These are phyloP conservation scores for Beauveria varroae DNA, from an alignment of 2,329 filamentous ascomycete species.

Conservation along the genomic window DNA sequence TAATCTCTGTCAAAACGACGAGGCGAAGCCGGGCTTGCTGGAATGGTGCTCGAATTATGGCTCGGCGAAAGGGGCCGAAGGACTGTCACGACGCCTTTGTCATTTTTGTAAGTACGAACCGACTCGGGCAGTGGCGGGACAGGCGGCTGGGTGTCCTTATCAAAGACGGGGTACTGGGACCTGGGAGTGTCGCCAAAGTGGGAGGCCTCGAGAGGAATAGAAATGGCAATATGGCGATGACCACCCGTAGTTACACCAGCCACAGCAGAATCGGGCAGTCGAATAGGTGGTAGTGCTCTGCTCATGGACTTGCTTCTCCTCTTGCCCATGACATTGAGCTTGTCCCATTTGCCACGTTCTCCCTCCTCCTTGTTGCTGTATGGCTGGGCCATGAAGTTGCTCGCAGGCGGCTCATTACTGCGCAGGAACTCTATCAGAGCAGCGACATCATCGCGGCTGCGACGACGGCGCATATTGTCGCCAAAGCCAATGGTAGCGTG, in stretches of 20 bases:
- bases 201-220: conserved; percentile 46
- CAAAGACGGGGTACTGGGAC: conserved; percentile 27
- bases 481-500: background rate
- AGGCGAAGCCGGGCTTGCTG: conserved; percentile 7
- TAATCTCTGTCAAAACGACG: conserved; percentile 5
- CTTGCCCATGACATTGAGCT: conserved; percentile 30
- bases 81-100: conserved; percentile 30
- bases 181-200: conserved; percentile 29
- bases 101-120: conserved; percentile 24
- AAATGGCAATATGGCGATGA: conserved; percentile 53
- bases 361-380: conserved; percentile 20
- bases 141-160: background rate
- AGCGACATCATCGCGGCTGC: conserved; percentile 21
- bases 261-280: conserved; percentile 48
- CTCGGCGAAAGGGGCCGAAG: conserved; percentile 24
- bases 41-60: conserved; percentile 14
- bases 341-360: conserved; percentile 32
- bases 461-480: background rate
- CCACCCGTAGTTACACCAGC: conserved; percentile 46
- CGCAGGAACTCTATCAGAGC: conserved; percentile 42
- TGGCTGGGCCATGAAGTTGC: conserved; percentile 43
- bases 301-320: conserved; percentile 29
- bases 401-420: conserved; percentile 39
- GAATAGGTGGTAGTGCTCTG: conserved; percentile 24
- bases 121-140: conserved; percentile 15